Percentiles rank a stretch among this genome's conserved stretches.
These are phyloP conservation scores for Colletotrichum incanum DNA, from an alignment of 2,329 filamentous ascomycete species.

Conservation along the genomic window DNA sequence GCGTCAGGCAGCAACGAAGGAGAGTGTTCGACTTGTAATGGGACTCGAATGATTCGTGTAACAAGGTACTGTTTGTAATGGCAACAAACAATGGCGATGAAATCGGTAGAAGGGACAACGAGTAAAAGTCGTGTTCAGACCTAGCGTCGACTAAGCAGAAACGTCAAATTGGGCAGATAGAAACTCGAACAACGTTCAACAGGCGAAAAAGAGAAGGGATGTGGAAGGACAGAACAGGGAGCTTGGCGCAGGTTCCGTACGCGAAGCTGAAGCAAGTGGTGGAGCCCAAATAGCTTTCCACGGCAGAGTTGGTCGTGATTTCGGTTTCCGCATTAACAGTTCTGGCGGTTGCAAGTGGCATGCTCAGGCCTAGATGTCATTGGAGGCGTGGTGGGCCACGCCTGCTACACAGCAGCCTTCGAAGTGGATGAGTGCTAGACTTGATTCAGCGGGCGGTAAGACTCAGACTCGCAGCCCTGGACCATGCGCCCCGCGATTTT, in stretches of 20 bases:
- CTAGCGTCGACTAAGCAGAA: not conserved
- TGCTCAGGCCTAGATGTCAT: not conserved
- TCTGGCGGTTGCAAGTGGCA: conserved; percentile 14
- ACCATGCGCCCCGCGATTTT: conserved; percentile 35
- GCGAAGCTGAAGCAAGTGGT: conserved; percentile 34
- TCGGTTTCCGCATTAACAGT: conserved; percentile 39
- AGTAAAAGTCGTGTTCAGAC: not conserved
- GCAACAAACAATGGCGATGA: not conserved
- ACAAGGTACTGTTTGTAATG: not conserved
- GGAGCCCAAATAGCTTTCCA: conserved; percentile 36
- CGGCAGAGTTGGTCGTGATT: conserved; percentile 4
- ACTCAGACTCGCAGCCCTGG: not conserved
- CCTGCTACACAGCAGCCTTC: too few relatives aligned
- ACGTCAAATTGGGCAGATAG: not conserved
- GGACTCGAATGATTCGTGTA: not conserved
- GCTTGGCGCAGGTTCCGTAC: conserved; percentile 32
- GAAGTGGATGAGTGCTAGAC: not conserved
- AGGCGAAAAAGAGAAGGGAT: conserved; percentile 9
- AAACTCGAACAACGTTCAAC: conserved; percentile 6
- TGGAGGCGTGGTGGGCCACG: not conserved
- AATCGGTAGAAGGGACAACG: not conserved
- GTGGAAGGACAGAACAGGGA: conserved; percentile 10
- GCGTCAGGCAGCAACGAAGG: not conserved
- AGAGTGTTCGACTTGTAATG: not conserved
- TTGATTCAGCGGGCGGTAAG: conserved; percentile 33